Base-by-base conservation (phyloP, 1,284 basidiomycete genomes). In the Tylopilus sp. region DNA sequence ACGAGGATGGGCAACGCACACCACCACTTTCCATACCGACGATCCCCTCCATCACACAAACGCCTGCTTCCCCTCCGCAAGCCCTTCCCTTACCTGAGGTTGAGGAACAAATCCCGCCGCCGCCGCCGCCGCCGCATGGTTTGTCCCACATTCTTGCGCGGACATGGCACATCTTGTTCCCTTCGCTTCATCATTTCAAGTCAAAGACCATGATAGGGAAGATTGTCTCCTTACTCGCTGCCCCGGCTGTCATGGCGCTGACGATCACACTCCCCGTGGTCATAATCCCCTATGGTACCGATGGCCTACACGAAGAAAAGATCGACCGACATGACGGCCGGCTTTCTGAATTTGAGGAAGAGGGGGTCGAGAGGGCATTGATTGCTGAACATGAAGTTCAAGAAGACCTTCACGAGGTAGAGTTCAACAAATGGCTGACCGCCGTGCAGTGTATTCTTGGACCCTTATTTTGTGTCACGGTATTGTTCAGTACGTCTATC, bases 231-330 rank as follows among this genome's bases (percentile, higher is more conserved):
- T 72, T 98, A 19, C 86, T 97, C 62, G 95, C 95, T 10, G 90
- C 91, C 0, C 97, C 97, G 0, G 95, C 96, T 0, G 90, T 99
- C 9, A 82, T 98, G 76, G 83, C 86, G 16, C 83, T 99, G 60
- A 98, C 96, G 0, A 73, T 98, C 22, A 99, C 97, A 0, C 83
- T 98, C 9, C 97, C 97, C 5, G 96, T 99, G 6, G 94, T 96
- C 47, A 87, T 93, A 29, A 89, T 84, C n/a, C 84, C 87, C 6
- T 89, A 91, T 71, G 80, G 84, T 19, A 74, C 73, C 38, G 63
- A 74, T 26, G 76, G 77, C 18, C 70, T 71, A n/a, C 74, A 84
- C 47, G 80, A 81, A 41, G 88, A 90, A 76, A 88, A 88, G 74
- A 24, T 63, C 7, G 47, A 64, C 10, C 49, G 56, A 9, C 62